Evolutionary conservation across 176 grass and related monocot genomes (phyloP), one percentile per base, ranked within the genome.

Genomic region (Elaeis guineensis): DNA sequence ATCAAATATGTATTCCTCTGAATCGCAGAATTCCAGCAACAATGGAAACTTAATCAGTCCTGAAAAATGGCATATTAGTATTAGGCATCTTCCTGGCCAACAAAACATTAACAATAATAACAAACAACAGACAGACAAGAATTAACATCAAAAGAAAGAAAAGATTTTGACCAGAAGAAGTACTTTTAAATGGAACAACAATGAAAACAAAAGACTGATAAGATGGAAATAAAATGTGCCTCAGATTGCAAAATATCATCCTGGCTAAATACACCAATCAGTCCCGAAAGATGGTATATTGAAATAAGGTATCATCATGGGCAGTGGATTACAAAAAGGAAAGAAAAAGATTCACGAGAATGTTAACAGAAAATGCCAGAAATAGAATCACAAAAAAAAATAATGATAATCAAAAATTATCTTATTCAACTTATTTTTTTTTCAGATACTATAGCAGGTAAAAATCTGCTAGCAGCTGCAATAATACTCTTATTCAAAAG

Each of bases 281-380:
- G 58, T 63, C 57, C 64, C 35, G 35, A 62, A 44, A 70, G 58
- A 81, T 64, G 78, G 30, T 80, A 35, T 68, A 24, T 49, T 26
- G 58, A 22, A 11, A 52, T 63, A 19, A 50, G 32, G 26, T 78
- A 51, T 58, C 28, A 21, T 67, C 54, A 72, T 50, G 62, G 28
- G 61, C 50, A 44, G 11, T 12, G 11, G 35, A 44, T 44, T 44
- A 3, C 35, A 44, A 44, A 39, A 39, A 39, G 7, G 9, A 39
- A 39, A 39, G 35, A 39, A 12, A 39, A 11, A 12, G 9, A 39
- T 39, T 39, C 35, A 9, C 35, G 12, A 11, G 0, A 39, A 39
- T 39, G 32, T 39, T 39, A 39, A 11, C 9, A 39, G 9, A 39
- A 39, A 39, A 11, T 11, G 0, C 2, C 9, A 7, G 0, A 39